Evolutionary conservation across 2,329 filamentous ascomycete genomes (phyloP).

Genomic region (Furcasterigmium furcatum): DNA sequence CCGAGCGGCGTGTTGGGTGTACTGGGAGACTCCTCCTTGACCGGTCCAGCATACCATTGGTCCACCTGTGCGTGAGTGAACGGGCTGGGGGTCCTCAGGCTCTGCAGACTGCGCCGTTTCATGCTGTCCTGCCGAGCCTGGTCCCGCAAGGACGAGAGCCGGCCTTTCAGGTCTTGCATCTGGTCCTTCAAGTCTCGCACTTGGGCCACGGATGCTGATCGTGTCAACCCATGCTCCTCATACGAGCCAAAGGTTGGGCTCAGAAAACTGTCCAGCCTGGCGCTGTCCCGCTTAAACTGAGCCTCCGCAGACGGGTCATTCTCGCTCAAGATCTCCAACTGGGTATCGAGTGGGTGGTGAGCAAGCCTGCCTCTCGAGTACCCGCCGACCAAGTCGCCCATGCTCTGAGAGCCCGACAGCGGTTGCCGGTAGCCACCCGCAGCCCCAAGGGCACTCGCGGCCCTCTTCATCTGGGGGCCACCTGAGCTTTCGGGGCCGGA

Average conservation of each 20-base stretch:
- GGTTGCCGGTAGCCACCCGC: conserved; percentile 56
- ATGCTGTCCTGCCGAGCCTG: conserved; percentile 77
- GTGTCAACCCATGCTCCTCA: conserved; percentile 48
- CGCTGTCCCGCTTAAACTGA: conserved; percentile 25
- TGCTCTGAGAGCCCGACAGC: conserved; percentile 37
- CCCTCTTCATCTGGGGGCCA: conserved; percentile 47
- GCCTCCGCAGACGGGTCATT: conserved; percentile 34
- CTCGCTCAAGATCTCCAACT: conserved; percentile 53
- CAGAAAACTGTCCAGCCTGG: conserved; percentile 31
- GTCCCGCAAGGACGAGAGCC: conserved; percentile 76
- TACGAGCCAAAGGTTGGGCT: conserved; percentile 42
- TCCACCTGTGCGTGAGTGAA: conserved; percentile 68
- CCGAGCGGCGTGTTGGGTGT: conserved; percentile 11
- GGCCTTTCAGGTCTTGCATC: conserved; percentile 80
- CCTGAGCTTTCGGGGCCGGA: conserved; percentile 8
- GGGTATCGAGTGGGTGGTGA: conserved; percentile 34
- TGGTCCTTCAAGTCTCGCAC: conserved; percentile 76
- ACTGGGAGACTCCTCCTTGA: conserved; percentile 16
- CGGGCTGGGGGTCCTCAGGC: conserved; percentile 71
- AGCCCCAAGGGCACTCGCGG: conserved; percentile 61
- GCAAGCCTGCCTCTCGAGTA: conserved; percentile 32
- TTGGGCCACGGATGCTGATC: conserved; percentile 70
- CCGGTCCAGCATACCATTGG: conserved; percentile 42
- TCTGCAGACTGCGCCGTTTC: conserved; percentile 73
- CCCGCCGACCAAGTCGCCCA: conserved; percentile 32